Percentiles rank a stretch among this genome's conserved stretches.
Evolutionary conservation across 208 protist species (phyloP).

Genomic region (Trichomonas tenax): DNA sequence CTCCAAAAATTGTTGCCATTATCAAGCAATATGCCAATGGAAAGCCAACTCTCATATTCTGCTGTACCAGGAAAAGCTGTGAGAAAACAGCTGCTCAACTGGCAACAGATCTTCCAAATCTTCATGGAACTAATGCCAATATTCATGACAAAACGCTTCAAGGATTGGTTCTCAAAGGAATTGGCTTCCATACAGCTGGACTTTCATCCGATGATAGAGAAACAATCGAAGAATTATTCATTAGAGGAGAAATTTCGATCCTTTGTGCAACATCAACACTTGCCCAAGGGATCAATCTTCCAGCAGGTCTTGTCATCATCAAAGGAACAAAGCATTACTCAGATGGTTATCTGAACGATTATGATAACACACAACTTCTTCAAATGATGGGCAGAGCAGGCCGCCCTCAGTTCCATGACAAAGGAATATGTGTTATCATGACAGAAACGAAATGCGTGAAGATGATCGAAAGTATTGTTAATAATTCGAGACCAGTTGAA

Average conservation of each 20-base stretch:
- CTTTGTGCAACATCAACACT: conserved; percentile 39
- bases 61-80: conserved; percentile 36
- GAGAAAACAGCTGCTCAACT: conserved; percentile 21
- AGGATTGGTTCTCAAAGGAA: conserved; percentile 8
- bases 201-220: conserved; percentile 20
- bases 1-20: not conserved
- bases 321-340: conserved; percentile 34
- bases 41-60: conserved; percentile 34
- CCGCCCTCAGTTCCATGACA: conserved; percentile 38
- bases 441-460: conserved; percentile 20
- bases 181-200: conserved; percentile 36
- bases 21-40: not conserved
- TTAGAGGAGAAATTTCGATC: conserved; percentile 20
- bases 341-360: conserved; percentile 23
- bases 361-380: conserved; percentile 24
- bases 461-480: conserved; percentile 27
- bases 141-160: not conserved
- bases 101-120: conserved; percentile 4
- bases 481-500: conserved; percentile 22
- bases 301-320: conserved; percentile 37
- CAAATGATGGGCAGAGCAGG: conserved; percentile 43
- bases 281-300: conserved; percentile 41
- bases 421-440: conserved; percentile 35
- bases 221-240: conserved; percentile 30
- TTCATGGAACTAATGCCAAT: not conserved